Conservation (phyloP, 306 rosid genomes). For the Casuarina equisetifolia region DNA sequence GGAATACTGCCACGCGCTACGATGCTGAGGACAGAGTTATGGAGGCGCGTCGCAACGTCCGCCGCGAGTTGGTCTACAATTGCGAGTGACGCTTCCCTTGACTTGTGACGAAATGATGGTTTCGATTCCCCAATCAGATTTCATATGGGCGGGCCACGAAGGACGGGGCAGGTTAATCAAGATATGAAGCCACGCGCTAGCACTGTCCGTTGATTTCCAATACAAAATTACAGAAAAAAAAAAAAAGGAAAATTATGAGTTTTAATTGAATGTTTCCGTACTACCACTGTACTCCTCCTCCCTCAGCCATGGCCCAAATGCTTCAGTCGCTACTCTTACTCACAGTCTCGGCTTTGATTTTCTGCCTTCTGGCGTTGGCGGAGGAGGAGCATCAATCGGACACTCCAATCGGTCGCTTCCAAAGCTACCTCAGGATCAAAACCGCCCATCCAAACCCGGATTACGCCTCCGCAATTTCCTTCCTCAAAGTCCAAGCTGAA, state of each 20-base stretch:
- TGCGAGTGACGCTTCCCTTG: not conserved
- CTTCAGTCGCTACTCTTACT: not conserved
- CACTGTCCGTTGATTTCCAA: no score
- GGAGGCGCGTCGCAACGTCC: not conserved
- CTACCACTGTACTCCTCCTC: not conserved
- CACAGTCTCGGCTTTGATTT: not conserved
- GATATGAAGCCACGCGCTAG: not conserved
- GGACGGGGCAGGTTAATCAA: not conserved
- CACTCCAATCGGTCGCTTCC: slow-evolving; percentile 76
- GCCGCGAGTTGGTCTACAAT: not conserved
- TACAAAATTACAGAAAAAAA: no score
- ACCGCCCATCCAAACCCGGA: slow-evolving; percentile 86
- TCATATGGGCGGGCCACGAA: not conserved
- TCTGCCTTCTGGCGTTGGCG: not conserved
- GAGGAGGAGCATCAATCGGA: slow-evolving; percentile 16
- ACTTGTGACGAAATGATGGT: not conserved
- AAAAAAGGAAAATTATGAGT: no score
- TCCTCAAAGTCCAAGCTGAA: slow-evolving; percentile 57
- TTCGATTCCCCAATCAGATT: not conserved
- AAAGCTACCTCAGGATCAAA: slow-evolving; percentile 68
- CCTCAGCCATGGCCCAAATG: not conserved
- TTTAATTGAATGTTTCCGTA: no score
- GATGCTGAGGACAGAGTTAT: not conserved
- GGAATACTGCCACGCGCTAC: not conserved
- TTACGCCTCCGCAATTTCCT: slow-evolving; percentile 69